Percentiles rank a stretch among this genome's conserved stretches.
Conservation (phyloP, 768 basidiomycete species). For the Imleria badia region DNA sequence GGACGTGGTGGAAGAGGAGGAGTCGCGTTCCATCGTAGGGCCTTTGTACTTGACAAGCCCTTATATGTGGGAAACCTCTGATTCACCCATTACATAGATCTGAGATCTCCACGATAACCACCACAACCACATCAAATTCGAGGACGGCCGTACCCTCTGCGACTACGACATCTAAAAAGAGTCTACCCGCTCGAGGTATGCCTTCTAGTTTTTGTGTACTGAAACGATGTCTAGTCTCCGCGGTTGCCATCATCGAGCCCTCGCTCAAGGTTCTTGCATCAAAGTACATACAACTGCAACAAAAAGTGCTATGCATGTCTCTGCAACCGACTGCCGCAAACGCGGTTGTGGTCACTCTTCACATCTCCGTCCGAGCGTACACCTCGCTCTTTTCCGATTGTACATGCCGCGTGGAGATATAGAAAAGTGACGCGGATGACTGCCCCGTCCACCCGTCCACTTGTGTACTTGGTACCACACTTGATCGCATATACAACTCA, state of each 20-base stretch:
- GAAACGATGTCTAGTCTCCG: constrained; percentile 13
- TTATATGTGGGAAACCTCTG: constrained; percentile 12
- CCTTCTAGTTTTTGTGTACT: not conserved
- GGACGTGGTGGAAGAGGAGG: constrained; percentile 22
- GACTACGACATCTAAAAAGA: constrained; percentile 99
- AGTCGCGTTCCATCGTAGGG: constrained; percentile 31
- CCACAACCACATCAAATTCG: too few relatives aligned
- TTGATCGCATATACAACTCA: constrained; percentile 19
- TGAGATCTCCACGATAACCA: too few relatives aligned
- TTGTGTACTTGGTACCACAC: constrained; percentile 23
- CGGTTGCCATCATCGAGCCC: constrained; percentile 96
- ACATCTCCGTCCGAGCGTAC: constrained; percentile 85
- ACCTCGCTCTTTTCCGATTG: not conserved
- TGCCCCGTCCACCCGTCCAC: not conserved
- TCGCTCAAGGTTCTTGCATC: constrained; percentile 95
- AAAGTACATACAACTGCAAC: constrained; percentile 99
- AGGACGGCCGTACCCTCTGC: constrained; percentile 93
- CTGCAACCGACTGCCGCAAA: constrained; percentile 98
- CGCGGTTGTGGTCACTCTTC: constrained; percentile 87
- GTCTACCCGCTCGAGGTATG: too few relatives aligned
- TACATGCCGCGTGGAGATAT: constrained; percentile 7
- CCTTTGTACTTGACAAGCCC: not conserved
- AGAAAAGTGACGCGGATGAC: not conserved
- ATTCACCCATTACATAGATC: too few relatives aligned
- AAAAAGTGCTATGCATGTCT: constrained; percentile 99